Percentiles rank a stretch among this genome's conserved stretches.
Evolutionary conservation across 257 asterid species (phyloP).

Genomic region (Penstemon davidsonii): DNA sequence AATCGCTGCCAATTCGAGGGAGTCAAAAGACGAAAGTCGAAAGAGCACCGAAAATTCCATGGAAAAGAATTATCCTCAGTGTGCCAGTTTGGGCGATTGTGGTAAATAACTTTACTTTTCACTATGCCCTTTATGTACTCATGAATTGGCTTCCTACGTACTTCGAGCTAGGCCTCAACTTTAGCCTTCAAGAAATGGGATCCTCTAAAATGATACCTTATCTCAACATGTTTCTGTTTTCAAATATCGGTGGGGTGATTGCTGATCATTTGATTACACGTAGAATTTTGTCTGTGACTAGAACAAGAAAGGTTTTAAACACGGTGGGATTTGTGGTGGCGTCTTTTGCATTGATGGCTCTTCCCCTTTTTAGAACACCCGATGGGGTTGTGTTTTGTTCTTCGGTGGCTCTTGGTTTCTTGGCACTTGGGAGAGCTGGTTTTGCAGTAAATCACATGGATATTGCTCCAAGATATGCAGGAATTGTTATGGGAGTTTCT

Average conservation of each 20-base stretch:
- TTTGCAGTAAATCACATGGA: constrained; percentile 97
- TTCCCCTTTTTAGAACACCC: constrained; percentile 75
- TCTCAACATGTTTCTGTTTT: constrained; percentile 81
- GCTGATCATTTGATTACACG: constrained; percentile 78
- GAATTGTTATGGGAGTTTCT: constrained; percentile 93
- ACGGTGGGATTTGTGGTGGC: constrained; percentile 76
- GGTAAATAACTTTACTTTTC: constrained; percentile 83
- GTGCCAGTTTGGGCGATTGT: constrained; percentile 94
- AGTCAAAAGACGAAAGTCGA: constrained; percentile 47
- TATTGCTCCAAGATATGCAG: constrained; percentile 93
- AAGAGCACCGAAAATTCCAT: constrained; percentile 60
- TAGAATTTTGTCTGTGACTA: constrained; percentile 60
- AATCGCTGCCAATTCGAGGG: constrained; percentile 60
- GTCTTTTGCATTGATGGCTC: constrained; percentile 66
- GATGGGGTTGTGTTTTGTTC: constrained; percentile 76
- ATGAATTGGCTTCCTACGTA: constrained; percentile 99
- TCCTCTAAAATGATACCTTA: constrained; percentile 95
- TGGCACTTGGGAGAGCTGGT: constrained; percentile 97
- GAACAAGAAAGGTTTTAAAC: constrained; percentile 73
- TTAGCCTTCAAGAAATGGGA: constrained; percentile 92
- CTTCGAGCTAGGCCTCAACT: constrained; percentile 77
- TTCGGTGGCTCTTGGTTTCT: constrained; percentile 80
- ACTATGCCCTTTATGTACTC: constrained; percentile 85
- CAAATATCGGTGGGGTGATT: constrained; percentile 81
- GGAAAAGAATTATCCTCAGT: constrained; percentile 68